These are phyloP conservation scores for Calonectria pauciramosa DNA, from an alignment of 2,329 filamentous ascomycete species.

Conservation along the genomic window DNA sequence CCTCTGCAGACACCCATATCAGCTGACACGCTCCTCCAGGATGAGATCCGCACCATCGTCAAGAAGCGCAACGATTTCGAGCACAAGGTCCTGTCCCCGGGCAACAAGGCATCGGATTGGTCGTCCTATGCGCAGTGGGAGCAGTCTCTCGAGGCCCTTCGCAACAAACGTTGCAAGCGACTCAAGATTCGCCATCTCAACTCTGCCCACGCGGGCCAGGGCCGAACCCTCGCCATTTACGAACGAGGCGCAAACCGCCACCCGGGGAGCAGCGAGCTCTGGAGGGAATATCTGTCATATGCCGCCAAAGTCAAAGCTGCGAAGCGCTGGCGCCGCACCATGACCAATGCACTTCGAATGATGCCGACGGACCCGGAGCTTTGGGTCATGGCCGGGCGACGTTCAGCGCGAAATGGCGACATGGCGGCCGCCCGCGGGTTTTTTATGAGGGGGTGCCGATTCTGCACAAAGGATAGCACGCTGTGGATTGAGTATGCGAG, in stretches of 20 bases:
- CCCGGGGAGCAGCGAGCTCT: conserved; percentile 83
- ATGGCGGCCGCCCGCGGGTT: conserved; percentile 87
- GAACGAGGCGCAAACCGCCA: conserved; percentile 89
- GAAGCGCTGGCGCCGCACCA: conserved; percentile 74
- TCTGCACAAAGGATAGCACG: conserved; percentile 81
- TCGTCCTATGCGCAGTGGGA: conserved; percentile 85
- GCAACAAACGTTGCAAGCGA: conserved; percentile 85
- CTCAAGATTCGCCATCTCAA: conserved; percentile 79
- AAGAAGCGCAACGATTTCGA: conserved; percentile 94
- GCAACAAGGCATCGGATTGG: conserved; percentile 83
- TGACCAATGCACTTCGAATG: conserved; percentile 81
- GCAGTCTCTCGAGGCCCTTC: conserved; percentile 78
- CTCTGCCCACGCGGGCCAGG: conserved; percentile 79
- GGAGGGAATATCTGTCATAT: conserved; percentile 92
- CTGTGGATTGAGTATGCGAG: conserved; percentile 93
- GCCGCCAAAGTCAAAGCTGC: conserved; percentile 76
- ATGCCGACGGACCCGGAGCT: conserved; percentile 87
- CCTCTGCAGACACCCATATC: not conserved
- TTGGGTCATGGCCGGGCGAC: conserved; percentile 88
- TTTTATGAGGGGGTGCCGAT: conserved; percentile 91
- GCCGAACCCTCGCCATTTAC: conserved; percentile 89
- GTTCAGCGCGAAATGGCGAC: conserved; percentile 84
- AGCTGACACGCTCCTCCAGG: conserved; percentile 61
- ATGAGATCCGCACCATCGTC: conserved; percentile 91
- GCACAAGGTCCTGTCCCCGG: conserved; percentile 87